Evolutionary conservation across 176 grass and related monocot species (phyloP), one percentile per base, ranked within the genome.

Genomic region (Leersia perrieri): DNA sequence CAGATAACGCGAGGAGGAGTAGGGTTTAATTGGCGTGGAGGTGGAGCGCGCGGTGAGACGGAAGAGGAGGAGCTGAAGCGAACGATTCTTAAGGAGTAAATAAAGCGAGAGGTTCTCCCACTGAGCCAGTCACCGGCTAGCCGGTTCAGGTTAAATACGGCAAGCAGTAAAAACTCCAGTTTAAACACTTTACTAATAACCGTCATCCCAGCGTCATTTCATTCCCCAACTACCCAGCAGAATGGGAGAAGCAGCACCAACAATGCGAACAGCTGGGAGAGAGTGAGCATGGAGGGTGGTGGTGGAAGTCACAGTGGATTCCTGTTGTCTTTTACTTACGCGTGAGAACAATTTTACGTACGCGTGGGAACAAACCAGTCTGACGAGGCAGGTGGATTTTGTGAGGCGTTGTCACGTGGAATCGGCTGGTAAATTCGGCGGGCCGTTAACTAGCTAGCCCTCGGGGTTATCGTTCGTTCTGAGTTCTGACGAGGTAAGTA

Each of bases 11-110:
- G 73, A 72, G 22, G 23, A 28, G 53, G 16, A 66, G 84, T 57
- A 87, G 76, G 85, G 84, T 90, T 89, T 81, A 83, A 80, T 94
- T 88, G 88, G 78, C 76, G 86, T 77, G 89, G 71, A 81, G 76
- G 11, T 91, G 83, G 40, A 84, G 74, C 39, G 34, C 39, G 34
- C 16, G 23, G 84, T 84, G 74, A 76, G 30, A 41, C 25, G 41
- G n/a, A 65, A 36, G 44, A 44, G 3, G 75, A 74, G 35, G 28
- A 3, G 87, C 75, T 80, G 11, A n/a, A 86, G 72, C 71, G 90
- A 89, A 83, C 75, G 90, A 83, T 87, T 85, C 76, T 90, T 69
- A 73, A 72, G 82, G 85, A 92, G 93, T 80, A 88, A 85, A 95
- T 92, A 92, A 88, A 95, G 90, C 87, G n/a, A 80, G 33, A 63